Evolutionary conservation across 2,329 filamentous ascomycete species (phyloP).

Genomic region (Rutstroemia sp.): DNA sequence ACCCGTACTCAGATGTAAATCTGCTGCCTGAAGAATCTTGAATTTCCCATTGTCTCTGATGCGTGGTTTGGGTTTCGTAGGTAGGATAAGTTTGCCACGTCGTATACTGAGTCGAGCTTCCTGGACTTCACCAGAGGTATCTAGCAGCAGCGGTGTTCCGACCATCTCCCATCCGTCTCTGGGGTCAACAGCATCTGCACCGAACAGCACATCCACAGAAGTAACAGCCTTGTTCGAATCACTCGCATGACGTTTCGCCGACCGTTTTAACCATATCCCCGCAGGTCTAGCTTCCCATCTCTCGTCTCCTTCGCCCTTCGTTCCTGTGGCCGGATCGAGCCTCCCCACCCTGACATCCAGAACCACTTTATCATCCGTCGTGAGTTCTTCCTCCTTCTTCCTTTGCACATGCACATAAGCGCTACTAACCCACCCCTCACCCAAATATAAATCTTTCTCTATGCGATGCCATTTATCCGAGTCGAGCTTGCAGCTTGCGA

Average conservation of each 20-base stretch:
- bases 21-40: slow-evolving; percentile 95
- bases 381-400: slow-evolving; percentile 63
- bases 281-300: slow-evolving; percentile 60
- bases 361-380: slow-evolving; percentile 53
- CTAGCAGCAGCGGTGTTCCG: slow-evolving; percentile 65
- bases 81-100: slow-evolving; percentile 57
- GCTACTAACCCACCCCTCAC: slow-evolving; percentile 54
- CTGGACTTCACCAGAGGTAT: slow-evolving; percentile 52
- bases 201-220: slow-evolving; percentile 62
- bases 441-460: slow-evolving; percentile 65
- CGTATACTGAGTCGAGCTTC: slow-evolving; percentile 73
- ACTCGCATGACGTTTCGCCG: slow-evolving; percentile 42
- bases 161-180: slow-evolving; percentile 77
- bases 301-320: slow-evolving; percentile 45
- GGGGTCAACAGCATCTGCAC: slow-evolving; percentile 76
- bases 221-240: slow-evolving; percentile 45
- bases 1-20: slow-evolving; percentile 88
- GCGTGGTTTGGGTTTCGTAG: slow-evolving; percentile 63
- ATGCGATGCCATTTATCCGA: slow-evolving; percentile 54
- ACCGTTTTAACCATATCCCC: slow-evolving; percentile 59
- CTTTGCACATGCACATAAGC: slow-evolving; percentile 63
- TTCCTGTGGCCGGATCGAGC: slow-evolving; percentile 46
- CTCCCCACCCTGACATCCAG: slow-evolving; percentile 58
- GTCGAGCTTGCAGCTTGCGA: slow-evolving; percentile 54
- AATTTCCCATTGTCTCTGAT: slow-evolving; percentile 88